Conservation (phyloP, 2,329 filamentous ascomycete genomes). For the Sporothrix globosa region DNA sequence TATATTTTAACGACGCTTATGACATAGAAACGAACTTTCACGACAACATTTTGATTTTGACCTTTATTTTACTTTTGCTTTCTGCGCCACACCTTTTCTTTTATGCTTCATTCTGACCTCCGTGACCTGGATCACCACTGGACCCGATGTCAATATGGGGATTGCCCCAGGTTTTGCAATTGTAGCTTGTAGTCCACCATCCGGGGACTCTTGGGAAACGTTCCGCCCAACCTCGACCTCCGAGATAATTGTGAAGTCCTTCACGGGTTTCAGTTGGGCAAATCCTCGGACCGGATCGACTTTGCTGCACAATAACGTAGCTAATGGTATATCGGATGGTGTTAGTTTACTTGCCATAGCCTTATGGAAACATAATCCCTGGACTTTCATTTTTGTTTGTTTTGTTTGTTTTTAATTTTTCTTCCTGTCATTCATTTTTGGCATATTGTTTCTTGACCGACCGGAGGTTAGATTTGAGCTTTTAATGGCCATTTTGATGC, state of each 20-base stretch:
- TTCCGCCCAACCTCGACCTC: background rate
- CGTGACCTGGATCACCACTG: background rate
- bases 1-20: slow-evolving; percentile 27
- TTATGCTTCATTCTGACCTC: background rate
- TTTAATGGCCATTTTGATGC: slow-evolving; percentile 22
- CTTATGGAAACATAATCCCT: background rate
- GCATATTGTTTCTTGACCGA: slow-evolving; percentile 8
- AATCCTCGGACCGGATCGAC: no score
- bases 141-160: background rate
- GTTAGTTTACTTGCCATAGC: background rate
- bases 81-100: background rate
- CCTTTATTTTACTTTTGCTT: background rate
- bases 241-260: background rate
- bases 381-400: background rate
- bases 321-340: background rate
- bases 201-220: background rate
- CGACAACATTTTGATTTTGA: slow-evolving; percentile 13
- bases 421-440: background rate
- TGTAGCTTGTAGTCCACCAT: background rate
- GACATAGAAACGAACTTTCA: slow-evolving; percentile 32
- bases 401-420: background rate
- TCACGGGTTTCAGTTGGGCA: background rate
- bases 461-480: slow-evolving; percentile 22
- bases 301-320: background rate
- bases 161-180: background rate